A percentile compares a stretch with the other conserved stretches of the same genome.
Evolutionary conservation across 2,329 filamentous ascomycete species (phyloP).

Genomic region (Didymella keratinophila): DNA sequence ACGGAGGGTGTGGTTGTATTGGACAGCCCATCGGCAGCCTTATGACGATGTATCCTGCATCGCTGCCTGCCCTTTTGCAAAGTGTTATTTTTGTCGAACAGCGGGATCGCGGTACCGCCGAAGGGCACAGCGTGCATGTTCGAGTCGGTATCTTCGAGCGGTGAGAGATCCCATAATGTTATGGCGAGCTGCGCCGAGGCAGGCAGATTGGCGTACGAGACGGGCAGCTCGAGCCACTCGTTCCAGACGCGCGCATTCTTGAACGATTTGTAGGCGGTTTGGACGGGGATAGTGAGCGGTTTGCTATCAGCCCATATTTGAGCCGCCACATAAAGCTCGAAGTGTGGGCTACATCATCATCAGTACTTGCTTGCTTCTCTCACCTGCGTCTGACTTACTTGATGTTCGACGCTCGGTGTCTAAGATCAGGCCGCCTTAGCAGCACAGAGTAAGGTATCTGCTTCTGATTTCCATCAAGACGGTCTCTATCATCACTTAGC

Average conservation of each 20-base stretch:
- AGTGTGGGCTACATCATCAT: constrained; percentile 67
- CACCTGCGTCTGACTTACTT: constrained; percentile 58
- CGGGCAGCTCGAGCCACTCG: constrained; percentile 91
- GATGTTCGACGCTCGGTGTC: constrained; percentile 86
- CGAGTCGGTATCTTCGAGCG: constrained; percentile 73
- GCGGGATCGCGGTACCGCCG: constrained; percentile 86
- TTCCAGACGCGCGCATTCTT: constrained; percentile 82
- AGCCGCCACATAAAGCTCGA: constrained; percentile 90
- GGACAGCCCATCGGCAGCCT: constrained; percentile 83
- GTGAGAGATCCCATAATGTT: constrained; percentile 93
- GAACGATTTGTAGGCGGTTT: constrained; percentile 93
- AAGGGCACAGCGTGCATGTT: constrained; percentile 86
- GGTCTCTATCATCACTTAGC: constrained; percentile 62
- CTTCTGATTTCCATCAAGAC: constrained; percentile 79
- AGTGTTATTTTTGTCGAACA: constrained; percentile 95
- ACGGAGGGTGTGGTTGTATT: constrained; percentile 78
- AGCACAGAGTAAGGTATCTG: constrained; percentile 79
- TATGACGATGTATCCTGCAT: constrained; percentile 82
- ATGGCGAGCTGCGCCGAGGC: constrained; percentile 85
- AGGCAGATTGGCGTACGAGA: constrained; percentile 83
- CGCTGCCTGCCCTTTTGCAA: constrained; percentile 92
- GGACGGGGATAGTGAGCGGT: constrained; percentile 86
- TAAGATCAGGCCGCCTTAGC: constrained; percentile 77
- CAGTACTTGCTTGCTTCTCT: not conserved
- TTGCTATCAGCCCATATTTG: constrained; percentile 98